Conservation (phyloP, 2,329 filamentous ascomycete genomes). For the Chaetomium strumarium region DNA sequence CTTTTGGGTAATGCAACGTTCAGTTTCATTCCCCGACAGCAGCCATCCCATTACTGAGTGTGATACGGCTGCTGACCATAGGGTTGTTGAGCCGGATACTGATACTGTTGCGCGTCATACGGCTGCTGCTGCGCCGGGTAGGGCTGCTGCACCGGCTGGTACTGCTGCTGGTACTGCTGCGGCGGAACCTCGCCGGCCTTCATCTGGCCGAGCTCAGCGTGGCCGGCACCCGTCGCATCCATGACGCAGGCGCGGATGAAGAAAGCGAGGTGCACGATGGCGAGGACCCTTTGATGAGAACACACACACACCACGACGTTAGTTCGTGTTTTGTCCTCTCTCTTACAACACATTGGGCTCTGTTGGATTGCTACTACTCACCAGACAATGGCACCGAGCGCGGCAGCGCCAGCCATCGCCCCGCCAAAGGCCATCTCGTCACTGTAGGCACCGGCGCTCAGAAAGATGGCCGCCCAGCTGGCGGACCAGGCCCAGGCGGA, state of each 20-base stretch:
- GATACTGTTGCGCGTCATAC: slow-evolving; percentile 3
- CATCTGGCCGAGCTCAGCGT: slow-evolving; percentile 30
- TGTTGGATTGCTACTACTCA: slow-evolving; percentile 20
- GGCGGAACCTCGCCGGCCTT: slow-evolving; percentile 19
- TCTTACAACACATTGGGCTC: too few species aligned
- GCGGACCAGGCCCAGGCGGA: slow-evolving; percentile 39
- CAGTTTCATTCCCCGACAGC: too few species aligned
- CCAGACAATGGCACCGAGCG: slow-evolving; percentile 38
- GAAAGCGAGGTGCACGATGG: slow-evolving; percentile 34
- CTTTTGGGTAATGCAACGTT: too few species aligned
- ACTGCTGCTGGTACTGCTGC: slow-evolving; percentile 6
- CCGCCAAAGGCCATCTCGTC: slow-evolving; percentile 24
- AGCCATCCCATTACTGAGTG: not conserved
- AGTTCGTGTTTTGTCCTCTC: too few species aligned
- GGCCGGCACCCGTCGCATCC: slow-evolving; percentile 17
- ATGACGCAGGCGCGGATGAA: slow-evolving; percentile 33
- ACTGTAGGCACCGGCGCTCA: slow-evolving; percentile 16
- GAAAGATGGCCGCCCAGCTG: slow-evolving; percentile 29
- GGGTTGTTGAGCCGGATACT: slow-evolving; percentile 5
- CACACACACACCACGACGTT: too few species aligned
- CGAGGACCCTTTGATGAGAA: slow-evolving; percentile 39
- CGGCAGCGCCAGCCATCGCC: slow-evolving; percentile 36
- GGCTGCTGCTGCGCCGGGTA: slow-evolving; percentile 7
- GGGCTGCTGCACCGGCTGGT: slow-evolving; percentile 5
- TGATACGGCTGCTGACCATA: slow-evolving; percentile 11